A percentile compares a stretch with the other conserved stretches of the same genome.
phyloP scores from a whole-genome alignment of 192 early-diverging fungal species.

The Coemansia sp. region DNA sequence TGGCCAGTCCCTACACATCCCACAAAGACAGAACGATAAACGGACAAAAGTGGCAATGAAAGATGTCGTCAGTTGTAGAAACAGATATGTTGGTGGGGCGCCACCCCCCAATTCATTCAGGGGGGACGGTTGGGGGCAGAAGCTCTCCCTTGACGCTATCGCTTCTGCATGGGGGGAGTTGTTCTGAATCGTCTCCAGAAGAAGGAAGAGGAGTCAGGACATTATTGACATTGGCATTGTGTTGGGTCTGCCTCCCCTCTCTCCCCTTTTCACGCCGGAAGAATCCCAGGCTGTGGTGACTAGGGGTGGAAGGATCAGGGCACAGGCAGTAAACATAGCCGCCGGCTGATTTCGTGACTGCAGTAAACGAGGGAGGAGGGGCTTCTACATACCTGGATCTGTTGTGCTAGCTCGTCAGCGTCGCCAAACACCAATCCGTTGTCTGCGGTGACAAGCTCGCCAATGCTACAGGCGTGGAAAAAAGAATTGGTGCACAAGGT shows the following conservation, averaged over 20 bases:
- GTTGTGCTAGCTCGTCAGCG: conserved; percentile 59
- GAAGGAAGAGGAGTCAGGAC: too few relatives aligned
- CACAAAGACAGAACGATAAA: neutral
- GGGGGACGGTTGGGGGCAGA: too few relatives aligned
- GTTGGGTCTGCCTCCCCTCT: too few relatives aligned
- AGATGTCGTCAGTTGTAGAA: conserved; percentile 1
- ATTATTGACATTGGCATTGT: too few relatives aligned
- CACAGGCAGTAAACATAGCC: neutral
- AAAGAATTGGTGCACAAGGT: too few relatives aligned
- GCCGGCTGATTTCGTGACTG: conserved; percentile 9
- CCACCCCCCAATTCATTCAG: too few relatives aligned
- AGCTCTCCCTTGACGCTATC: too few relatives aligned
- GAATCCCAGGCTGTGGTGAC: conserved; percentile 1
- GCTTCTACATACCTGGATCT: conserved; percentile 59
- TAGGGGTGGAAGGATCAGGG: neutral
- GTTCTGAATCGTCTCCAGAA: neutral
- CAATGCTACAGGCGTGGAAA: conserved; percentile 60
- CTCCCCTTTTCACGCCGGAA: neutral
- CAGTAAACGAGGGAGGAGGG: neutral
- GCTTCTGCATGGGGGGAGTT: too few relatives aligned
- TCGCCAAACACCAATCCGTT: conserved; percentile 71
- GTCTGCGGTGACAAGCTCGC: conserved; percentile 64
- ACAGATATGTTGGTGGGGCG: neutral
- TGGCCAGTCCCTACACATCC: conserved; percentile 27
- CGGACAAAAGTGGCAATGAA: neutral